Evolutionary conservation across 345 rosid genomes (phyloP).

Genomic region (Syzygium aromaticum): DNA sequence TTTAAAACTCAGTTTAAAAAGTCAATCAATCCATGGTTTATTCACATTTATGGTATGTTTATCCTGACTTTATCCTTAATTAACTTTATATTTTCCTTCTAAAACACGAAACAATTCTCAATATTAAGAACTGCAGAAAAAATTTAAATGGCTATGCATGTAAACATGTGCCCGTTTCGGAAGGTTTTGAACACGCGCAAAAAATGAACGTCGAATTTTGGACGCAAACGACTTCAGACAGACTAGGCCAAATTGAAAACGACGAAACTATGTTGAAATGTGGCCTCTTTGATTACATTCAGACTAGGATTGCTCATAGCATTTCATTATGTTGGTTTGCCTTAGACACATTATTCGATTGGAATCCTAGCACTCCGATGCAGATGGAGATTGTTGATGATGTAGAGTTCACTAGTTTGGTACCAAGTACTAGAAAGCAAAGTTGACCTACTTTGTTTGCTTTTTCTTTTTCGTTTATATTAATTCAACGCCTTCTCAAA

Average conservation of each 20-base stretch:
- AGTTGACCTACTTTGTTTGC: not conserved
- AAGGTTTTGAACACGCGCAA: not conserved
- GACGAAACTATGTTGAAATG: not conserved
- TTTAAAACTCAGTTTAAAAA: not conserved
- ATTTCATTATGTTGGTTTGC: not conserved
- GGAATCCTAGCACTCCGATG: not conserved
- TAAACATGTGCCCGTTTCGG: not conserved
- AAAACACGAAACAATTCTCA: not conserved
- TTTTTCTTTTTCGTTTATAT: not conserved
- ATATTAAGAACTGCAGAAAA: not conserved
- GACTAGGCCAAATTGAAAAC: not conserved
- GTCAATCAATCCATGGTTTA: not conserved
- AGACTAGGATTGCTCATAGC: not conserved
- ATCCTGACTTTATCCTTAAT: not conserved
- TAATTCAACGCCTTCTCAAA: not conserved
- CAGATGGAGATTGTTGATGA: not conserved
- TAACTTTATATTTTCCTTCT: not conserved
- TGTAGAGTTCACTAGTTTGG: not conserved
- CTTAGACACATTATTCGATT: not conserved
- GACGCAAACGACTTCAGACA: not conserved
- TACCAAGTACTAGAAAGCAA: not conserved
- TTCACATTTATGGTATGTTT: not conserved
- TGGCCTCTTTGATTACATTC: not conserved
- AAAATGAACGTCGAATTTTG: not conserved
- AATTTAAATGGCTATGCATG: not conserved